Evolutionary conservation across 148 eudicot genomes (phyloP).

Genomic region (Fagopyrum esculentum): DNA sequence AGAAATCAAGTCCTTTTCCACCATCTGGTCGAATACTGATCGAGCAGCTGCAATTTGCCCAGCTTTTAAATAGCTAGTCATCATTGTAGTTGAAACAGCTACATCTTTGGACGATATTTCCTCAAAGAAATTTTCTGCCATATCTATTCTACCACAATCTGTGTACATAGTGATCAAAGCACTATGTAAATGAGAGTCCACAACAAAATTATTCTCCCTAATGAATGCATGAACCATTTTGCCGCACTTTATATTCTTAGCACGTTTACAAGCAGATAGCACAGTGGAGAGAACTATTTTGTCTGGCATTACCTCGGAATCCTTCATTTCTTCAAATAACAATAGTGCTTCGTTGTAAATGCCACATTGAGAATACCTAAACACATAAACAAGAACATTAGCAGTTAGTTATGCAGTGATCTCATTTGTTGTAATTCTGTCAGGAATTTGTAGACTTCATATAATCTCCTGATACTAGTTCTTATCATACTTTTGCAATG

Average conservation of each 20-base stretch:
- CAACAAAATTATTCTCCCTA: neutral
- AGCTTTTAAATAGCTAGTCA: slow-evolving; percentile 34
- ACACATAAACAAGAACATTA: neutral
- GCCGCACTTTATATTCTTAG: neutral
- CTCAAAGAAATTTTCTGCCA: slow-evolving; percentile 4
- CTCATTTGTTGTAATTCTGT: neutral
- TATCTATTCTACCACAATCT: neutral
- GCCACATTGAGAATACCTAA: neutral
- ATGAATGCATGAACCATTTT: slow-evolving; percentile 3
- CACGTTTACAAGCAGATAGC: slow-evolving; percentile 6
- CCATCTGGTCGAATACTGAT: slow-evolving; percentile 31
- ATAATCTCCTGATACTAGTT: neutral
- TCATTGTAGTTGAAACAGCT: slow-evolving; percentile 2
- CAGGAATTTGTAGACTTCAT: neutral
- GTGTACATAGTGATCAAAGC: slow-evolving; percentile 26
- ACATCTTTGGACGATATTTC: neutral
- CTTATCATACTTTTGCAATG: neutral
- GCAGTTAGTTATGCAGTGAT: neutral
- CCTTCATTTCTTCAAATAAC: slow-evolving; percentile 1
- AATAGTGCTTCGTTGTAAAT: neutral
- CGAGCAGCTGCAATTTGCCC: slow-evolving; percentile 30
- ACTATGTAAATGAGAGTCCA: slow-evolving; percentile 2
- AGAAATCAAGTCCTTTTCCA: slow-evolving; percentile 44
- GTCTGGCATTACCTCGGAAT: neutral
- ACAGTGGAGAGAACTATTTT: slow-evolving; percentile 5